Evolutionary conservation across 2,329 filamentous ascomycete species (phyloP), one percentile per base, ranked within the genome.

Genomic region (Penicillium sp.): DNA sequence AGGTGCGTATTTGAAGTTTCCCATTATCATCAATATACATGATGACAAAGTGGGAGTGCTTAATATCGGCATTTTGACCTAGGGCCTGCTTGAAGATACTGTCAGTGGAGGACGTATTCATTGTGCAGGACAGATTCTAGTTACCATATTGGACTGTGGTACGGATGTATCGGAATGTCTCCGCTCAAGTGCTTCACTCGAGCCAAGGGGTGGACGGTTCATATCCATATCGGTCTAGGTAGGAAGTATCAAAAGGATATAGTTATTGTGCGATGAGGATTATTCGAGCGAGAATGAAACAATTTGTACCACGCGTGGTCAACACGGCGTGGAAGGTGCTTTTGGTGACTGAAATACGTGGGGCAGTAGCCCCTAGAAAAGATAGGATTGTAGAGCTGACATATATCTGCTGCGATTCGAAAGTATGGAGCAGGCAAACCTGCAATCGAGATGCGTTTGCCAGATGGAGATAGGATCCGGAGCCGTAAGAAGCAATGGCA

Each of bases 1-100:
- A 71, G 12, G 57, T 60, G 46, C 67, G 59, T 3, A 67, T 47
- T 20, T 62, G 61, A 31, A 66, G 55, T 28, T 68, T 59, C 2
- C 68, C 68, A 44, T 66, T 61, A 13, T 63, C 60, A 42, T 71
- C 66, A 27, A 70, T 58, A 44, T 67, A 71, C 32, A 71, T 60
- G 47, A 71, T 55, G n/a, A 67, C 67, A 42, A 65, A 71, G 44
- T 71, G 68, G 5, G 63, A 58, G 29, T 67, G 67, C 23, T 65
- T 61, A 9, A 66, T 55, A 18, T 60, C 55, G 9, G 59, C 46
- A 33, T 52, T 51, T 18, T 48, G 44, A 13, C 15, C 5, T 10
- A 18, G 33, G 8, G 57, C 39, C 46, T 56, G 56, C 10, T 24
- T 6, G 1, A 37, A 6, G 1, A 28, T 20, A 20, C 32, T 27